A percentile compares a stretch with the other conserved stretches of the same genome.
phyloP scores from a whole-genome alignment of 139 green algal species.

The Coelastrella sp. region DNA sequence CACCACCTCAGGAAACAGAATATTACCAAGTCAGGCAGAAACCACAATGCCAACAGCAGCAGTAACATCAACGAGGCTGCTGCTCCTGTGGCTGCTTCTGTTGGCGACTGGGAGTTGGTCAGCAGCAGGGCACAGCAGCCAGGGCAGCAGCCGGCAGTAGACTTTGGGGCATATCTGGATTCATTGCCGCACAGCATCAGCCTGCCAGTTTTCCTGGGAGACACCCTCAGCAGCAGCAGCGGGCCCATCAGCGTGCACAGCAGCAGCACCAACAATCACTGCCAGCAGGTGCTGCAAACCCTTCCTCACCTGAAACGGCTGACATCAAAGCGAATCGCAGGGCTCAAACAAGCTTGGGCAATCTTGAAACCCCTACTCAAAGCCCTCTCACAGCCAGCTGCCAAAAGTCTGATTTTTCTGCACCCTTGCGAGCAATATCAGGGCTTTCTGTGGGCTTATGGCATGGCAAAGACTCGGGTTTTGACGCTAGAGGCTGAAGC shows the following conservation, averaged over 20 bases:
- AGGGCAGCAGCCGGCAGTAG: neutral
- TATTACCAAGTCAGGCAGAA: neutral
- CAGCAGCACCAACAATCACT: neutral
- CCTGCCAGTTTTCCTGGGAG: constrained; percentile 16
- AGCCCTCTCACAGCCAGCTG: neutral
- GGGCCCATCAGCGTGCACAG: neutral
- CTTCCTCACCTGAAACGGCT: constrained; percentile 25
- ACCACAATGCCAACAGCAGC: neutral
- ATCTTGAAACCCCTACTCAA: constrained; percentile 9
- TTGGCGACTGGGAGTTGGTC: neutral
- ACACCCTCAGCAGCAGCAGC: neutral
- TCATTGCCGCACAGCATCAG: neutral
- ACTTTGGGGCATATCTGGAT: neutral
- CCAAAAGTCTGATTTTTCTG: neutral
- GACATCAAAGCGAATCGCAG: neutral
- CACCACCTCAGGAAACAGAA: neutral
- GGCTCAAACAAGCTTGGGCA: neutral
- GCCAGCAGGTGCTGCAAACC: neutral
- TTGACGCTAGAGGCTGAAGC: constrained; percentile 12
- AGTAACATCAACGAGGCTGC: neutral
- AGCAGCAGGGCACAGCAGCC: neutral
- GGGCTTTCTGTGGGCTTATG: constrained; percentile 31
- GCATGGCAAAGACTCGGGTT: neutral
- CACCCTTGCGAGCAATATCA: neutral
- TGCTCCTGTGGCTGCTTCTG: no score